Evolutionary conservation across 768 basidiomycete genomes (phyloP).

Genomic region (Leucocoprinus leucothites): DNA sequence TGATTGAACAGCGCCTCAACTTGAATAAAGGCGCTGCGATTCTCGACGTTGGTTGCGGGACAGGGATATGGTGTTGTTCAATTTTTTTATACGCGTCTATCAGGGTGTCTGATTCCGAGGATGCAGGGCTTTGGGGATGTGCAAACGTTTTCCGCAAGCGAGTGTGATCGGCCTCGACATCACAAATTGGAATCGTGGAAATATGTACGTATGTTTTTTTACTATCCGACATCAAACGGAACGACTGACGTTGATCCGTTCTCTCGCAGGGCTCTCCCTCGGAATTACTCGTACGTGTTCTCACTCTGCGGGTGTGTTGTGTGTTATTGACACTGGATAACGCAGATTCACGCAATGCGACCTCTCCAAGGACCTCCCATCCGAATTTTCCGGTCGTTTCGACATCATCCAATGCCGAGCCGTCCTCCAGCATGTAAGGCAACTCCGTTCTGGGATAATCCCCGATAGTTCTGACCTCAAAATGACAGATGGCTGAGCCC

Average conservation of each 20-base stretch:
- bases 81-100: too few relatives aligned
- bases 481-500: background rate
- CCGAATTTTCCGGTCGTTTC: background rate
- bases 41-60: constrained; percentile 1
- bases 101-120: too few relatives aligned
- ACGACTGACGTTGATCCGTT: too few relatives aligned
- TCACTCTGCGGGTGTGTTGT: background rate
- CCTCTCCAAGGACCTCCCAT: background rate
- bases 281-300: background rate
- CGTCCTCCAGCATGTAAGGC: background rate
- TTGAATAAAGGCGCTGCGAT: background rate
- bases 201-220: background rate
- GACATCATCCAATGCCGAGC: constrained; percentile 1
- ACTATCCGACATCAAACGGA: too few relatives aligned
- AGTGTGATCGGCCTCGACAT: background rate
- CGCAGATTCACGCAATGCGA: background rate
- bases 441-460: background rate
- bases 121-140: background rate
- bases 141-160: background rate
- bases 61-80: background rate
- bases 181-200: background rate
- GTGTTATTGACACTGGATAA: too few relatives aligned
- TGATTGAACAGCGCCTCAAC: background rate
- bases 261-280: background rate
- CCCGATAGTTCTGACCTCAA: background rate